A percentile compares a stretch with the other conserved stretches of the same genome.
These are phyloP conservation scores for Hyaloscypha bicolor DNA, from an alignment of 495 filamentous ascomycete species.

Conservation along the genomic window DNA sequence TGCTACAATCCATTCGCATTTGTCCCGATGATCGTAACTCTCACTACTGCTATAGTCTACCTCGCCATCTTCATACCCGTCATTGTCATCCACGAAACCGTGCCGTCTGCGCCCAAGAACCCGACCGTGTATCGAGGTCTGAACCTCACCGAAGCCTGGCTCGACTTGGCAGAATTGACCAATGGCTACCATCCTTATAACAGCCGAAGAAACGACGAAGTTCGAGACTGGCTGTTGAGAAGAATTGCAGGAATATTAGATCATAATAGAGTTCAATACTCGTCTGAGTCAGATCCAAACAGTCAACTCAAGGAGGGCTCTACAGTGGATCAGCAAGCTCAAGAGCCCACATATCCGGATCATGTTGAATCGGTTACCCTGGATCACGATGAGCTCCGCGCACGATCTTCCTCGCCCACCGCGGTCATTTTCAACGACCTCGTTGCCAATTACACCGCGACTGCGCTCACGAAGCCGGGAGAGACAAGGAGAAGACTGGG, in stretches of 20 bases:
- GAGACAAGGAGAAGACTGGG: constrained; percentile 34
- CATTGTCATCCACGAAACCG: constrained; percentile 71
- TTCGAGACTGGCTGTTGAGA: constrained; percentile 74
- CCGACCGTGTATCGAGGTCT: constrained; percentile 59
- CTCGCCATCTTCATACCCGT: constrained; percentile 69
- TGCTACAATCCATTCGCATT: constrained; percentile 52
- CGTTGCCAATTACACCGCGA: constrained; percentile 74
- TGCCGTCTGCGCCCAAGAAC: constrained; percentile 68
- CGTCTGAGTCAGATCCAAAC: constrained; percentile 17
- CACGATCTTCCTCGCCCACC: constrained; percentile 9
- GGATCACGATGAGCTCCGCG: constrained; percentile 14
- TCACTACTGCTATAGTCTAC: constrained; percentile 71
- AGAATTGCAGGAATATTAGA: constrained; percentile 70
- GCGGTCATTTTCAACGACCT: constrained; percentile 71
- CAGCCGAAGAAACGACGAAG: constrained; percentile 75
- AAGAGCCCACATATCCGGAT: not conserved
- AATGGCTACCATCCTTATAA: constrained; percentile 86
- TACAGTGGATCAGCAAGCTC: not conserved
- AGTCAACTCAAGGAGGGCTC: not conserved
- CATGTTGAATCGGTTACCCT: not conserved
- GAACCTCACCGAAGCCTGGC: constrained; percentile 84
- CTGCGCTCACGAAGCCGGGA: constrained; percentile 27
- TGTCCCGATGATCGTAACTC: constrained; percentile 66
- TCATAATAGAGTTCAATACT: constrained; percentile 45
- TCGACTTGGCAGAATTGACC: constrained; percentile 76